phyloP scores from a whole-genome alignment of 305 asterid genomes.

The Salvia sclarea region DNA sequence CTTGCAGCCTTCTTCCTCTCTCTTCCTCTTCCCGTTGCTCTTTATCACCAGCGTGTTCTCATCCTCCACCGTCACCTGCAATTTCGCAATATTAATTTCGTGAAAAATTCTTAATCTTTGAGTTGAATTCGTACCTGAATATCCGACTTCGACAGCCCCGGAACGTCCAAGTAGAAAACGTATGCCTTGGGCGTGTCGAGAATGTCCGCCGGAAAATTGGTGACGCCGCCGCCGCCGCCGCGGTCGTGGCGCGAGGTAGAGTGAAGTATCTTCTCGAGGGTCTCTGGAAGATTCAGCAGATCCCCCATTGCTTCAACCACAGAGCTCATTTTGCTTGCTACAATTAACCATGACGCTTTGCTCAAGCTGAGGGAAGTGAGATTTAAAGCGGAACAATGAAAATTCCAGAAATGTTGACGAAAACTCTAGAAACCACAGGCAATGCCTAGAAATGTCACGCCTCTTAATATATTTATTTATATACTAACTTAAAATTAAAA shows the following conservation, averaged over 20 bases:
- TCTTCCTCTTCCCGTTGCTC: conserved; percentile 85
- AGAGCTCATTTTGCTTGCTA: conserved; percentile 41
- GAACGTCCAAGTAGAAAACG: conserved; percentile 68
- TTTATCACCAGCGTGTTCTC: conserved; percentile 61
- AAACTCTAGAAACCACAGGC: conserved; percentile 34
- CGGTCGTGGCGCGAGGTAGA: conserved; percentile 36
- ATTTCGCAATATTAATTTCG: background rate
- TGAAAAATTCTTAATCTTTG: background rate
- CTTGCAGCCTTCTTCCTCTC: conserved; percentile 71
- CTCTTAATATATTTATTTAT: background rate
- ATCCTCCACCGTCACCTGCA: conserved; percentile 73
- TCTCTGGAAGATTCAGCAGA: conserved; percentile 59
- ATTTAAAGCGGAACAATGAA: conserved; percentile 29
- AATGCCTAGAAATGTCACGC: conserved; percentile 3
- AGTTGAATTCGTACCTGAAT: conserved; percentile 52
- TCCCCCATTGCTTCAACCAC: conserved; percentile 64
- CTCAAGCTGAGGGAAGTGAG: background rate
- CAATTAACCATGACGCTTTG: background rate
- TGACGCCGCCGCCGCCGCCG: conserved; percentile 22
- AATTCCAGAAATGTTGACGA: conserved; percentile 43
- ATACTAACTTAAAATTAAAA: no score
- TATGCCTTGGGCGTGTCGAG: conserved; percentile 61
- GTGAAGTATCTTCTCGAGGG: conserved; percentile 46
- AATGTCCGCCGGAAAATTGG: conserved; percentile 61
- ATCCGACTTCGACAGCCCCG: conserved; percentile 78